These are phyloP conservation scores for Malus hybrid DNA, from an alignment of 331 rosid species.

Conservation along the genomic window DNA sequence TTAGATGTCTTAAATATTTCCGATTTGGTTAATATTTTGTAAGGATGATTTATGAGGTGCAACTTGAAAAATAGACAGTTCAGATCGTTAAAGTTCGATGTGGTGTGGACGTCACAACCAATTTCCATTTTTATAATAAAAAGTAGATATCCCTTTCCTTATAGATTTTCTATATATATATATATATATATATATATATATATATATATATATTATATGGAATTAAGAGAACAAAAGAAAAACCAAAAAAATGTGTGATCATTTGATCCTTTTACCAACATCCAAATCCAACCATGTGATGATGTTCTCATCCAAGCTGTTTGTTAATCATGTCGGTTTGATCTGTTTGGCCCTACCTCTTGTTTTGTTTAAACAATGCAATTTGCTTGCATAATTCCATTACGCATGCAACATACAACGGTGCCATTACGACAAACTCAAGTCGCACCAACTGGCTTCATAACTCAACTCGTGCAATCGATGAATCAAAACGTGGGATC, in stretches of 20 bases:
- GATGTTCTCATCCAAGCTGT: not conserved
- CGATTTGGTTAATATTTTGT: too few species aligned
- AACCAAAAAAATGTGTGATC: not conserved
- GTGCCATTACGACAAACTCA: not conserved
- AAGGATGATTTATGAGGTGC: too few species aligned
- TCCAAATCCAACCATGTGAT: not conserved
- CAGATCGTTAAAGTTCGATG: too few species aligned
- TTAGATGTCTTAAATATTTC: too few species aligned
- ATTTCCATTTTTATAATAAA: too few species aligned
- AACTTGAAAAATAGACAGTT: too few species aligned
- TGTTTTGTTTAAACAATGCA: not conserved
- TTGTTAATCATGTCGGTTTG: not conserved
- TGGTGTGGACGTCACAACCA: accelerated
- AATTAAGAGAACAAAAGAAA: not conserved
- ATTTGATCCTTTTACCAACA: not conserved
- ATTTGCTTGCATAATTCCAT: not conserved
- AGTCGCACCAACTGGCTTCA: not conserved
- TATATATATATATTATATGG: not conserved
- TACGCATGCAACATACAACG: not conserved
- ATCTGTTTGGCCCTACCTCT: not conserved
- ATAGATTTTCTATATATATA: too few species aligned
- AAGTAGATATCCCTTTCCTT: too few species aligned
- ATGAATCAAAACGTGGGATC: not conserved
- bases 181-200: too few species aligned
- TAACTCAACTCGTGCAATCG: too few species aligned